phyloP scores from a whole-genome alignment of 2,329 filamentous ascomycete species.

The Graphium sp. region DNA sequence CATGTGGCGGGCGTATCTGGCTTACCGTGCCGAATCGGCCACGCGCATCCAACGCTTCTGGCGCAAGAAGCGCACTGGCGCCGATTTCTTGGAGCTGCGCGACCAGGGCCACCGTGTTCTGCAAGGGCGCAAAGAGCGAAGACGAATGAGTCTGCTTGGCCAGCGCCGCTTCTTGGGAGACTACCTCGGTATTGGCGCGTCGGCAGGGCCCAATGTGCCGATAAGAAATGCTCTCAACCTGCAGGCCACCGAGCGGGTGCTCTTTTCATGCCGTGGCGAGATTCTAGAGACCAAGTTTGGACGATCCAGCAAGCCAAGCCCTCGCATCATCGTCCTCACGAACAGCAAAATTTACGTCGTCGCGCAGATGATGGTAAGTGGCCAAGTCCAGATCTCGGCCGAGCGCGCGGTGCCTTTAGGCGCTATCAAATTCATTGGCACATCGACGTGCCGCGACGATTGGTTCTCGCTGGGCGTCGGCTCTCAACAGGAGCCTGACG shows the following conservation, averaged over 20 bases:
- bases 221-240: constrained; percentile 63
- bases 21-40: constrained; percentile 82
- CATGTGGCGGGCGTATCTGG: constrained; percentile 90
- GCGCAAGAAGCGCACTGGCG: constrained; percentile 80
- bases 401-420: constrained; percentile 73
- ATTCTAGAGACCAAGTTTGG: constrained; percentile 88
- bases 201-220: constrained; percentile 62
- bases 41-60: constrained; percentile 91
- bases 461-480: constrained; percentile 91
- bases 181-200: constrained; percentile 77
- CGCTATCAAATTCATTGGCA: constrained; percentile 73
- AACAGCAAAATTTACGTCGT: constrained; percentile 79
- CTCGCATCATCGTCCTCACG: constrained; percentile 71
- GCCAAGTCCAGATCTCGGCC: constrained; percentile 62
- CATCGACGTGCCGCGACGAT: constrained; percentile 74
- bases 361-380: constrained; percentile 66
- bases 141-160: constrained; percentile 79
- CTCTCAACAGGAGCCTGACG: constrained; percentile 83
- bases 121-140: constrained; percentile 72
- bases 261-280: constrained; percentile 88
- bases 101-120: constrained; percentile 77
- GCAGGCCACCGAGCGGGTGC: constrained; percentile 51
- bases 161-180: constrained; percentile 88
- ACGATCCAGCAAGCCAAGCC: constrained; percentile 83
- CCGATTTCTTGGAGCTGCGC: constrained; percentile 74